Evolutionary conservation across 768 basidiomycete genomes (phyloP).

Genomic region (Lactifluus volemus): DNA sequence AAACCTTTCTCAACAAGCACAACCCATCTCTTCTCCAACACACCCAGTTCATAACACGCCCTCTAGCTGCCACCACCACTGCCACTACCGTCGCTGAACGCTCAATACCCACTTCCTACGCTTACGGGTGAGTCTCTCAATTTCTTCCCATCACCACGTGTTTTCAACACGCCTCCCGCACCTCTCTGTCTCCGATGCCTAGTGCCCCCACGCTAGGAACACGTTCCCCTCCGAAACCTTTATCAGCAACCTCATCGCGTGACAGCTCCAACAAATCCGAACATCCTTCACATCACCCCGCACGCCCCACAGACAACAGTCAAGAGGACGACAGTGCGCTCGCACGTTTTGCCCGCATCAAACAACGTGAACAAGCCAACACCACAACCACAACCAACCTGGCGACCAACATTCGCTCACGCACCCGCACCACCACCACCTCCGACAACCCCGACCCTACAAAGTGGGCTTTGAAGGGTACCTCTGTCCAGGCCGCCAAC

Average conservation of each 20-base stretch:
- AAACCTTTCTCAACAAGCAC: constrained; percentile 62
- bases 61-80: constrained; percentile 25
- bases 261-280: constrained; percentile 27
- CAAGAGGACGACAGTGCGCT: constrained; percentile 32
- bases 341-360: constrained; percentile 40
- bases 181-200: constrained; percentile 15
- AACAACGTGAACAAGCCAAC: constrained; percentile 34
- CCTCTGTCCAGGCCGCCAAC: constrained; percentile 78
- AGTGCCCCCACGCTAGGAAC: constrained; percentile 50
- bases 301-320: constrained; percentile 33
- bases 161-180: constrained; percentile 20
- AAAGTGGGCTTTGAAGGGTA: constrained; percentile 70
- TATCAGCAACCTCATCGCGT: constrained; percentile 32
- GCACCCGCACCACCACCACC: constrained; percentile 14
- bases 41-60: constrained; percentile 25
- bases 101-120: constrained; percentile 51
- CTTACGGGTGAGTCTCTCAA: constrained; percentile 51
- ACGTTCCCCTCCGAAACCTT: constrained; percentile 51
- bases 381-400: constrained; percentile 12
- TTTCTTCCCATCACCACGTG: constrained; percentile 18
- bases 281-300: constrained; percentile 33
- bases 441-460: constrained; percentile 46
- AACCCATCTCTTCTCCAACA: constrained; percentile 26
- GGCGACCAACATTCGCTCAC: constrained; percentile 16
- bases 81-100: constrained; percentile 25